These are phyloP conservation scores for Buxus sempervirens DNA, from an alignment of 164 flowering plant genomes.

Conservation along the genomic window DNA sequence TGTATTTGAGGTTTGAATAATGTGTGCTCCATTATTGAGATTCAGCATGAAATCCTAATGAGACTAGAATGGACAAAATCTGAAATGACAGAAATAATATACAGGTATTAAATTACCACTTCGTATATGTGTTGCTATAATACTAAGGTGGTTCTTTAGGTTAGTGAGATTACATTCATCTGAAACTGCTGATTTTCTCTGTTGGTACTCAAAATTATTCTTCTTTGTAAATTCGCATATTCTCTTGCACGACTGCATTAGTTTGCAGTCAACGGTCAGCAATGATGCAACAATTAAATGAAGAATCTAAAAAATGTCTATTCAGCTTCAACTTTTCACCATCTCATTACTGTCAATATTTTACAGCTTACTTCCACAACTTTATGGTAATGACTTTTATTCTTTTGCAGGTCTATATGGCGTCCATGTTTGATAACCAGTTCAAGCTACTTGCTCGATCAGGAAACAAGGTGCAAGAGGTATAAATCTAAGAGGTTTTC, in stretches of 20 bases:
- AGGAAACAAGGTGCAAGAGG: constrained; percentile 97
- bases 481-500: constrained; percentile 15
- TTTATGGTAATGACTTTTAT: constrained; percentile 6
- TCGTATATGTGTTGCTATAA: neutral
- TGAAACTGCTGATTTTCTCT: neutral
- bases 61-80: no score
- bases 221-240: no score
- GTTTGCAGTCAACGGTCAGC: neutral
- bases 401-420: constrained; percentile 84
- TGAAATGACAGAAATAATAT: no score
- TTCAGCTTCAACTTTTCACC: neutral
- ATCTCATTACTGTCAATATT: neutral
- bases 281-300: neutral
- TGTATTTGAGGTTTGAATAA: no score
- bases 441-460: constrained; percentile 95
- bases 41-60: no score
- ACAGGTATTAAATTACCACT: no score
- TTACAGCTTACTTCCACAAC: neutral
- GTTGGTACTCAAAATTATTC: neutral
- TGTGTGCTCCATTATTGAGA: no score
- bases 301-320: neutral
- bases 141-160: neutral
- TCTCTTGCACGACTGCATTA: neutral
- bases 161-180: neutral
- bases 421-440: constrained; percentile 77